Base-by-base conservation (phyloP, 2,329 filamentous ascomycete species). In the Botrytis tulipae region DNA sequence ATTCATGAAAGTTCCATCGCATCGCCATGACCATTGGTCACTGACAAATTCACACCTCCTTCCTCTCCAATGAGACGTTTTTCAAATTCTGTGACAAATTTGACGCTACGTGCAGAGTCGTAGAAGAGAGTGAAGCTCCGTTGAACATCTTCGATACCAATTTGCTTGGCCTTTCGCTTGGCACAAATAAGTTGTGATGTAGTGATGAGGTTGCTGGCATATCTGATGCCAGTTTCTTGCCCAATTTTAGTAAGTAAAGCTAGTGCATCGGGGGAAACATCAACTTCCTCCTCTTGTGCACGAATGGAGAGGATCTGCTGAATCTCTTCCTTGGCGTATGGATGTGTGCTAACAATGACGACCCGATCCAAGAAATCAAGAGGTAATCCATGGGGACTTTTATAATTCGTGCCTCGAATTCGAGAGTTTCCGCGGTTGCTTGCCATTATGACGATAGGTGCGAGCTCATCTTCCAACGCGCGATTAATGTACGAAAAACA, bases 401-500 rank as follows among this genome's bases (percentile, higher is more conserved):
- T 91, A 84, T 98, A 98, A 82, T 93, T 93, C 73, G 96, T 99
- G 74, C 96, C 96, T 46, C 96, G 90, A 80, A 99, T 98, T 78
- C 92, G 91, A 54, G 96, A 93, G 82, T 94, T 90, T 76, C 96
- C 96, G 74, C 96, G 89, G 85, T 99, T 99, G 87, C 93, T 97
- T 72, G 96, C 96, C 96, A 99, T 99, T 84, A 99, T 99, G 82
- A 99, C 95, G 77, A 99, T 95, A 57, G 96, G 96, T 1, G 96
- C 94, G 46, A 99, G 88, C 80, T 98, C 94, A 75, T 95, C 94
- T 84, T 99, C 96, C 62, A 99, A 87, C 0, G 96, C 96, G 70
- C 96, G 93, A 86, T 99, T 99, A 87, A 99, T 92, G 86, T 97
- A 99, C 62, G 94, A 97, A 86, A 97, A 99, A 86, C 95, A 98